Conservation (phyloP, 2,329 filamentous ascomycete species). For the Fusarium virguliforme region DNA sequence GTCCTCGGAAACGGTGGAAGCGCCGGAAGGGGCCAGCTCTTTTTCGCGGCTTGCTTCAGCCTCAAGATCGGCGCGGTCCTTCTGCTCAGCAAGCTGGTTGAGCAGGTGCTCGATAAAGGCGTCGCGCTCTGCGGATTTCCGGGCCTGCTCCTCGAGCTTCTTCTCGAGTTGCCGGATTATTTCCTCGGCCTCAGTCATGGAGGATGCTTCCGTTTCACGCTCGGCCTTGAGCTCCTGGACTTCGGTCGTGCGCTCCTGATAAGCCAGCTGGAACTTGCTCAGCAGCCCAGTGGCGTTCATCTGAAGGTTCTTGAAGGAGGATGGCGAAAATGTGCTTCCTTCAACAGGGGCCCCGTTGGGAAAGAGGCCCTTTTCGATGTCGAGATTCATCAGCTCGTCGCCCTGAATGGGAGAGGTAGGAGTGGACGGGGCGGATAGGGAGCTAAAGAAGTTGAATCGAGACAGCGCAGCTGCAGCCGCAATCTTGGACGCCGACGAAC, state of each 20-base stretch:
- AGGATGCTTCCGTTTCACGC: conserved; percentile 68
- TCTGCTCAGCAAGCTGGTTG: conserved; percentile 68
- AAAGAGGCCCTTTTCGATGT: conserved; percentile 70
- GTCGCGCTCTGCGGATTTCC: conserved; percentile 69
- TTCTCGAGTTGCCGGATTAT: conserved; percentile 69
- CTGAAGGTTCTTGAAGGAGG: conserved; percentile 74
- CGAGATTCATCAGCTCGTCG: conserved; percentile 71
- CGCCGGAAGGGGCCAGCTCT: conserved; percentile 54
- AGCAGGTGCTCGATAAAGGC: conserved; percentile 65
- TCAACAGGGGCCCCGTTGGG: conserved; percentile 61
- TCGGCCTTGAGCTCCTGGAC: conserved; percentile 69
- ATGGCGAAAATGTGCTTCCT: conserved; percentile 70
- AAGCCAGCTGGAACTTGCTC: conserved; percentile 71
- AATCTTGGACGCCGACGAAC: conserved; percentile 56
- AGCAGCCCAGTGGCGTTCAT: conserved; percentile 71
- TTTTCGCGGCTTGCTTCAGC: conserved; percentile 51
- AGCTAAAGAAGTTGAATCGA: conserved; percentile 64
- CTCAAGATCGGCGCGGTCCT: conserved; percentile 60
- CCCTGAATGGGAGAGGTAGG: conserved; percentile 54
- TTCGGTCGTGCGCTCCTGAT: conserved; percentile 68
- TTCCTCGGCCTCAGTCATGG: conserved; percentile 70
- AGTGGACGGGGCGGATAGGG: conserved; percentile 63
- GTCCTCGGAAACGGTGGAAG: conserved; percentile 67
- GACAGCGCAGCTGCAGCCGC: conserved; percentile 53
- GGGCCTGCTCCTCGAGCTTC: conserved; percentile 74